phyloP scores from a whole-genome alignment of 352 stramenopile genomes.

The Globisporangium lucens region DNA sequence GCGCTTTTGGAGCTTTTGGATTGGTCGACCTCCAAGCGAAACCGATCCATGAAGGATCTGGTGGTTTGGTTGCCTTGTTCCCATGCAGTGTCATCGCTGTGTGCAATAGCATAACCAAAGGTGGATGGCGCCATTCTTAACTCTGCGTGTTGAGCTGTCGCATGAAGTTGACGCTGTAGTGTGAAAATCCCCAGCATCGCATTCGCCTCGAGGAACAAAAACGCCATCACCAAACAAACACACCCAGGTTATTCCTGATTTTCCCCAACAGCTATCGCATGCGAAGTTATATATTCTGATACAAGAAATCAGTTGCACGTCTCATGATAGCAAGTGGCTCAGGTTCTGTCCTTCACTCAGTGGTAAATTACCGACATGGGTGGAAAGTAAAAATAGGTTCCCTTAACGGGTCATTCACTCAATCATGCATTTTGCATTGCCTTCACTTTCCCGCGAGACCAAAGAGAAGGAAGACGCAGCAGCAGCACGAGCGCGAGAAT shows the following conservation, averaged over 20 bases:
- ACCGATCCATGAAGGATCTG: neutral
- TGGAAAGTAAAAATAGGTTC: neutral
- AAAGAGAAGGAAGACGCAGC: neutral
- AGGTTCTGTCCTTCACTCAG: neutral
- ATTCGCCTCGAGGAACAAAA: neutral
- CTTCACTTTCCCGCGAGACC: neutral
- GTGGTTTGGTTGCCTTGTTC: too few species aligned
- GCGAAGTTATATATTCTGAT: constrained; percentile 13
- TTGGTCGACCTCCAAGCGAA: neutral
- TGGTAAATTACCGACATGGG: neutral
- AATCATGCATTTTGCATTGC: neutral
- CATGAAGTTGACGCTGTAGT: neutral
- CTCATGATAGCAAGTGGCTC: neutral
- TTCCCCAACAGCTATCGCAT: constrained; percentile 8
- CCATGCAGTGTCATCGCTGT: too few species aligned
- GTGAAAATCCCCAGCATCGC: neutral
- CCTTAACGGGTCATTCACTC: neutral
- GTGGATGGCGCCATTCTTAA: neutral
- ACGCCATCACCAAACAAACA: neutral
- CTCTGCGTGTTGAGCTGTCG: neutral
- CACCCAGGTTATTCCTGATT: constrained; percentile 8
- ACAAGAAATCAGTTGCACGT: constrained; percentile 7
- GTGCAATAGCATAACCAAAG: too few species aligned
- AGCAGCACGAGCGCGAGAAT: constrained; percentile 23
- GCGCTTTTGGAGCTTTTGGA: neutral